A percentile compares a stretch with the other conserved stretches of the same genome.
phyloP scores from a whole-genome alignment of 2,329 filamentous ascomycete species.

The Sphaerulina populicola region DNA sequence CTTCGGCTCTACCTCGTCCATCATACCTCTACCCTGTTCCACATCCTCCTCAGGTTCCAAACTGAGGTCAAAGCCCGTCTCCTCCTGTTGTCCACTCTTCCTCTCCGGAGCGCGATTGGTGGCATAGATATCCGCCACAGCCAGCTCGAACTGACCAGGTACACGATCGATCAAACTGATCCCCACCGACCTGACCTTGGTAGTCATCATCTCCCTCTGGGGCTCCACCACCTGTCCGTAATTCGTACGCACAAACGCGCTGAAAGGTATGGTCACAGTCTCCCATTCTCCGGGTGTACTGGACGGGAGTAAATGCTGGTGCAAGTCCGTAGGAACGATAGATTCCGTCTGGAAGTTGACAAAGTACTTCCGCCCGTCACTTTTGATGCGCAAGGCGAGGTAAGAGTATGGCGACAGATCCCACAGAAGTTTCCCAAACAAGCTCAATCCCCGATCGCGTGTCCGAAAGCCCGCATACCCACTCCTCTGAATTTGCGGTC shows the following conservation, averaged over 20 bases:
- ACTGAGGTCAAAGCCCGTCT: slow-evolving; percentile 27
- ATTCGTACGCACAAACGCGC: slow-evolving; percentile 91
- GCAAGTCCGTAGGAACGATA: slow-evolving; percentile 86
- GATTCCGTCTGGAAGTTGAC: slow-evolving; percentile 94
- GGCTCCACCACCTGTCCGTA: slow-evolving; percentile 87
- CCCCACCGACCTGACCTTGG: slow-evolving; percentile 77
- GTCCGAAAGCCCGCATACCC: slow-evolving; percentile 92
- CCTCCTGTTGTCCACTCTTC: slow-evolving; percentile 26
- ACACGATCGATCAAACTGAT: slow-evolving; percentile 83
- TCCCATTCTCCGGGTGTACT: slow-evolving; percentile 82
- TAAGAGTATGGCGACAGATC: slow-evolving; percentile 84
- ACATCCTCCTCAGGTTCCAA: slow-evolving; percentile 18
- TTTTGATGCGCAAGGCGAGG: slow-evolving; percentile 79
- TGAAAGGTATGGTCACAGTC: slow-evolving; percentile 83
- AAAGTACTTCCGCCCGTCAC: slow-evolving; percentile 84
- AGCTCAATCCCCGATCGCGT: slow-evolving; percentile 60
- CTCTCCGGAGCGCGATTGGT: slow-evolving; percentile 55
- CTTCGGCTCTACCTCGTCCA: slow-evolving; percentile 28
- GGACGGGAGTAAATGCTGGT: slow-evolving; percentile 82
- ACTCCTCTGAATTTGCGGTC: slow-evolving; percentile 64
- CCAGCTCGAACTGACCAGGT: slow-evolving; percentile 79
- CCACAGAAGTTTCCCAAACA: slow-evolving; percentile 83
- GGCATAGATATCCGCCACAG: slow-evolving; percentile 80
- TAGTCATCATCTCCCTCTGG: slow-evolving; percentile 77
- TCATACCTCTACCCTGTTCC: slow-evolving; percentile 19